These are phyloP conservation scores for Alternaria ethzedia DNA, from an alignment of 2,329 filamentous ascomycete species.

Conservation along the genomic window DNA sequence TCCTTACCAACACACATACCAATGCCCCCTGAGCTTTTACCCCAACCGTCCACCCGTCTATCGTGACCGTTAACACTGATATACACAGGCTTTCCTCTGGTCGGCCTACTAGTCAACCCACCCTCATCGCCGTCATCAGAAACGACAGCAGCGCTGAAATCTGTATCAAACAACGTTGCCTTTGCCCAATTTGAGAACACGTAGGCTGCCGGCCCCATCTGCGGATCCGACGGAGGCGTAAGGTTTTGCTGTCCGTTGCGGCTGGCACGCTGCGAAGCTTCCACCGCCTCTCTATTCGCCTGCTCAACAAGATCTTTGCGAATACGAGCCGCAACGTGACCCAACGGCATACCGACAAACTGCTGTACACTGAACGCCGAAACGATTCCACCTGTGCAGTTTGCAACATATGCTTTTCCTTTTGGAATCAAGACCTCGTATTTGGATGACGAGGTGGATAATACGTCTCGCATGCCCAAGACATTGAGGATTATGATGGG, in stretches of 20 bases:
- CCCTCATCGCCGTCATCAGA: no score
- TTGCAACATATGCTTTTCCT: slow-evolving; percentile 23
- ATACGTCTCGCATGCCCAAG: slow-evolving; percentile 29
- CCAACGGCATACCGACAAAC: slow-evolving; percentile 22
- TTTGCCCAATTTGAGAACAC: slow-evolving; percentile 24
- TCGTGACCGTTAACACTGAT: not conserved
- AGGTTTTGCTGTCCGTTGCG: not conserved
- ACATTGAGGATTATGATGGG: slow-evolving; percentile 33
- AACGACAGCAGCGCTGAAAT: slow-evolving; percentile 21
- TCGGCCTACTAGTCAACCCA: not conserved
- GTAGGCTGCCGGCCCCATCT: slow-evolving; percentile 7
- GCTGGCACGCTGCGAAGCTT: slow-evolving; percentile 8
- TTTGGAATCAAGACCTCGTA: slow-evolving; percentile 17
- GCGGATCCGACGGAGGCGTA: not conserved
- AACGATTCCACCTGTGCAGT: slow-evolving; percentile 10
- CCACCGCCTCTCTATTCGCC: slow-evolving; percentile 20
- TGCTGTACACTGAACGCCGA: slow-evolving; percentile 17
- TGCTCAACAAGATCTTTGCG: slow-evolving; percentile 27
- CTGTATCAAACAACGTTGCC: slow-evolving; percentile 20
- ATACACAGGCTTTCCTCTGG: not conserved
- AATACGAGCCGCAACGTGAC: slow-evolving; percentile 29
- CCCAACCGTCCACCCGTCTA: slow-evolving; percentile 2
- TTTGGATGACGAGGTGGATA: slow-evolving; percentile 7
- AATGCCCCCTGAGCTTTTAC: slow-evolving; percentile 10
- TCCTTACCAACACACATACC: slow-evolving; percentile 22